Base-by-base conservation (phyloP, 2,329 filamentous ascomycete genomes). In the Plenodomus lindquistii region DNA sequence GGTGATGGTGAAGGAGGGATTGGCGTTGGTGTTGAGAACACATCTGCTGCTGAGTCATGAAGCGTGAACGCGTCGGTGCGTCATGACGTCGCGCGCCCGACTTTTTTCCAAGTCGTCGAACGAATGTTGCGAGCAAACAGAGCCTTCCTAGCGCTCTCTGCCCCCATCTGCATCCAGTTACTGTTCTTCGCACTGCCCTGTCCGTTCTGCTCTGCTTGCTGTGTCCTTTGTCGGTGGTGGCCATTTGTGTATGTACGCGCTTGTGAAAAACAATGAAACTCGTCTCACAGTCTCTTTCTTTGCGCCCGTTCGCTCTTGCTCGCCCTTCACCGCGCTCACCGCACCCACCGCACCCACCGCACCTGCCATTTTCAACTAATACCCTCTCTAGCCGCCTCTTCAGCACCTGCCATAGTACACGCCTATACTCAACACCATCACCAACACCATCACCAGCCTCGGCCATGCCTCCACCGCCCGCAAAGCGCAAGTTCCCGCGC, bases 401-500 rank as follows among this genome's bases (percentile, higher is more conserved):
- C 42, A 53, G 44, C 53, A 37, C 43, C 46, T 47, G 40, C 44
- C 36, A 54, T 58, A 63, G 49, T 50, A 53, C 48, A 18, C 36
- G 42, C 42, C 36, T n/a, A n/a, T n/a, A n/a, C 42, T 8, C 40
- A 20, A 34, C 35, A 13, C 19, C n/a, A n/a, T n/a, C n/a, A n/a
- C n/a, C n/a, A n/a, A 8, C 22, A 29, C 35, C 41, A 37, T 20
- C 37, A 21, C 38, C 27, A 39, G 21, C 44, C 16, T 42, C 55
- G 27, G 53, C 40, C 36, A 64, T 63, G 54, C 57, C 37, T 39
- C 48, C 62, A 42, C 55, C 60, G 34, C 62, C 55, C 50, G 54
- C 62, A 10, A 60, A 65, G 43, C 61, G 63, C 48, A 62, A 66
- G 47, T 65, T 56, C 56, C 56, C 54, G 22, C 57, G 55, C 19